Conservation (phyloP, 805 yeast genomes). For the Sporopachydermia lactativora region DNA sequence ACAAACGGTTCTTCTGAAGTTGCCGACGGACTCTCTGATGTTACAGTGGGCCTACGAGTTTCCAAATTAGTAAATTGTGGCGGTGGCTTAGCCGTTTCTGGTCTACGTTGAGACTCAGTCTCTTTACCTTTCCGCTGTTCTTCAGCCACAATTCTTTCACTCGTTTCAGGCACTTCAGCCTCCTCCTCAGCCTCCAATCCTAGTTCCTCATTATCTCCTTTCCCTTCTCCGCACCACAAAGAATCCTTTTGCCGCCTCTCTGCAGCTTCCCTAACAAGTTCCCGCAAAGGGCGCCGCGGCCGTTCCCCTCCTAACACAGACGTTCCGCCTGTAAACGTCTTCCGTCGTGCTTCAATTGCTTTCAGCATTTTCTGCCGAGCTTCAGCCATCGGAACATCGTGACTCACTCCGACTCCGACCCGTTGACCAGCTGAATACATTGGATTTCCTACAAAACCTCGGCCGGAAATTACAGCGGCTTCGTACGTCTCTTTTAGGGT, state of each 20-base stretch:
- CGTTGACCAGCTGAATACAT: background rate
- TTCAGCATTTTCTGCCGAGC: background rate
- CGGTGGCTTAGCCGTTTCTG: too few relatives aligned
- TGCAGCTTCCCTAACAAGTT: conserved; percentile 43
- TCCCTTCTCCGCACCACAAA: background rate
- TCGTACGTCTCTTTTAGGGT: conserved; percentile 26
- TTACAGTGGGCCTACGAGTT: too few relatives aligned
- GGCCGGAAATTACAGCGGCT: conserved; percentile 19
- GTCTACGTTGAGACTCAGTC: too few relatives aligned
- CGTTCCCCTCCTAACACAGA: background rate
- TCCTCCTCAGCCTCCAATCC: background rate
- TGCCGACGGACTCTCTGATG: too few relatives aligned
- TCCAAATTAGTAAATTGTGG: too few relatives aligned
- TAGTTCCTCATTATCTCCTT: background rate
- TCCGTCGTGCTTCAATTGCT: background rate
- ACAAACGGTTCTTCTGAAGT: too few relatives aligned
- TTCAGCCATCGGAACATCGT: background rate
- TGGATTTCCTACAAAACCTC: conserved; percentile 10
- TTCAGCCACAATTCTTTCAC: too few relatives aligned
- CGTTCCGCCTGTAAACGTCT: too few relatives aligned
- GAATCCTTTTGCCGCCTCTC: conserved; percentile 30
- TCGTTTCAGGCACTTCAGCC: background rate
- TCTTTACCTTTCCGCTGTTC: too few relatives aligned
- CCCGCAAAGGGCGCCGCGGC: conserved; percentile 20
- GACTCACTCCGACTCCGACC: too few relatives aligned